phyloP scores from a whole-genome alignment of 805 yeast species.

The Zygoascus flipseniorum region DNA sequence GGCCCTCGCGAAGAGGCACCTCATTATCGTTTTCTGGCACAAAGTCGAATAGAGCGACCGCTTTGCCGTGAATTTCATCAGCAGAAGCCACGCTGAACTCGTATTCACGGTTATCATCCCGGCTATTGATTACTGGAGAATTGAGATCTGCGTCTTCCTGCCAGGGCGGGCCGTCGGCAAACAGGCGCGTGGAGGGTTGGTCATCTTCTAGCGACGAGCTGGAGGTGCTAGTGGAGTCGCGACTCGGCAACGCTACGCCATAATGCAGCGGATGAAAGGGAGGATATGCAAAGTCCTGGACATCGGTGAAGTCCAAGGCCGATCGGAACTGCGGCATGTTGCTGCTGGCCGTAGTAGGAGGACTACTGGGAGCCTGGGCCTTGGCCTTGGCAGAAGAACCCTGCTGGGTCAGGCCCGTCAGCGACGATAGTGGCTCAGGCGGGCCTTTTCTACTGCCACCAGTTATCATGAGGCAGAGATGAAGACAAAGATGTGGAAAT shows the following conservation, averaged over 20 bases:
- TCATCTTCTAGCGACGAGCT: slow-evolving; percentile 4
- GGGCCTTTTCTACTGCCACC: background rate
- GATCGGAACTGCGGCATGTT: slow-evolving; percentile 22
- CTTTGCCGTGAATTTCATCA: slow-evolving; percentile 49
- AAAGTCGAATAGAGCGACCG: slow-evolving; percentile 84
- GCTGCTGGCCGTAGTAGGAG: background rate
- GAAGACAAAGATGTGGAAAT: no score
- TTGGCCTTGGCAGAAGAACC: background rate
- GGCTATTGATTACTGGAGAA: slow-evolving; percentile 20
- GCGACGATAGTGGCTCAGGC: slow-evolving; percentile 1
- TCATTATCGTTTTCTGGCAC: slow-evolving; percentile 93
- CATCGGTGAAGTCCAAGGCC: slow-evolving; percentile 35
- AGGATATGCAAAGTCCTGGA: slow-evolving; percentile 79
- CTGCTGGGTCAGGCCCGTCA: background rate
- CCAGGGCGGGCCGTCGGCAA: slow-evolving; percentile 31
- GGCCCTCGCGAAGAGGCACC: slow-evolving; percentile 68
- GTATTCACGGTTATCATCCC: slow-evolving; percentile 15
- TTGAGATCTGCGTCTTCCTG: slow-evolving; percentile 27
- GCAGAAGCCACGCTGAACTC: slow-evolving; percentile 22
- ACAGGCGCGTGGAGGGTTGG: slow-evolving; percentile 9
- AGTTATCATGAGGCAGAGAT: background rate
- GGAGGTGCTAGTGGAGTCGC: slow-evolving; percentile 6
- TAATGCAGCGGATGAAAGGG: slow-evolving; percentile 60
- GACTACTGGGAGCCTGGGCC: no score
- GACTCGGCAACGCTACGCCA: slow-evolving; percentile 37